Evolutionary conservation across 1,284 basidiomycete species (phyloP).

Genomic region (Trichosporon sp.): DNA sequence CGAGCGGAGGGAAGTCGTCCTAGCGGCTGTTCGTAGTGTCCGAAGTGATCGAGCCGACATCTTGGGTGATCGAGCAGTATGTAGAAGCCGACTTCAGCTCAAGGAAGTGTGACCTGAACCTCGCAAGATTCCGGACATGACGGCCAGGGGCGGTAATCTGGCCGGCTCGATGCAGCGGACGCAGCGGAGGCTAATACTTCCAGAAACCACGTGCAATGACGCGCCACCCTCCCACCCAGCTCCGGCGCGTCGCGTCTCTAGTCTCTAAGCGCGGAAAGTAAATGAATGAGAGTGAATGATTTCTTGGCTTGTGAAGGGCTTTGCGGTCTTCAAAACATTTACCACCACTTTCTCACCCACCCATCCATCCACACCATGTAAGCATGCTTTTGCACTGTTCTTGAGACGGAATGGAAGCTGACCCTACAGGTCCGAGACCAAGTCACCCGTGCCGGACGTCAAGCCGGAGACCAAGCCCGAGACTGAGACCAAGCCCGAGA

Average conservation of each 20-base stretch:
- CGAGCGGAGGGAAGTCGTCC: not conserved
- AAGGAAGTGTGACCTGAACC: not conserved
- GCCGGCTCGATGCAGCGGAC: too few relatives aligned
- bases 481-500: too few relatives aligned
- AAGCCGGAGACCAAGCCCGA: constrained; percentile 12
- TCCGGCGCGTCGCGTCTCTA: not conserved
- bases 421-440: not conserved
- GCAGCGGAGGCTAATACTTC: not conserved
- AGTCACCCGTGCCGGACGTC: not conserved
- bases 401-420: not conserved
- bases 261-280: not conserved
- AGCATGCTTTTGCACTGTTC: not conserved
- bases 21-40: not conserved
- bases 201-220: not conserved
- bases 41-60: not conserved
- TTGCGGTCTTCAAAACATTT: not conserved
- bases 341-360: not conserved
- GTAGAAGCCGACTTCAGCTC: too few relatives aligned
- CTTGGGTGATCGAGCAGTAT: not conserved
- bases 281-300: not conserved
- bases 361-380: not conserved
- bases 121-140: not conserved
- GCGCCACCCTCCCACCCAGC: not conserved
- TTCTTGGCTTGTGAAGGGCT: too few relatives aligned
- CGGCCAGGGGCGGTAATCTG: not conserved